A percentile compares a stretch with the other conserved stretches of the same genome.
Evolutionary conservation across 2,329 filamentous ascomycete species (phyloP).

Genomic region (Aspergillus melleus): DNA sequence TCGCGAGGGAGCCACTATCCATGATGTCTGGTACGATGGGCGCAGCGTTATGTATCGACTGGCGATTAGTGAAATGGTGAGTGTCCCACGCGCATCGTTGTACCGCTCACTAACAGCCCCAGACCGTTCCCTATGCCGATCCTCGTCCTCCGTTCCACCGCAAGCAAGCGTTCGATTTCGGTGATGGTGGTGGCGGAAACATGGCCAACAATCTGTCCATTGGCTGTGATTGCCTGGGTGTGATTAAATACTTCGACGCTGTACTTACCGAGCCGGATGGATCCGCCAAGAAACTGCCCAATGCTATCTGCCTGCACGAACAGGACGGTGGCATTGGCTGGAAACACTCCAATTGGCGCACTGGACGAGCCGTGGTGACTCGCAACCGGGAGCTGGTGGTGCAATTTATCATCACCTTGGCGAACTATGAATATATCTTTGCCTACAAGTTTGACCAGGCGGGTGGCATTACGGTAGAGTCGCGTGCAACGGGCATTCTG

Average conservation of each 20-base stretch:
- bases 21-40: conserved; percentile 68
- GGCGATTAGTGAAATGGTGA: conserved; percentile 67
- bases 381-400: conserved; percentile 63
- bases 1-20: conserved; percentile 68
- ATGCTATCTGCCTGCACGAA: conserved; percentile 66
- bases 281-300: conserved; percentile 56
- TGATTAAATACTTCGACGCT: conserved; percentile 65
- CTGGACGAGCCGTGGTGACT: conserved; percentile 60
- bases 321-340: conserved; percentile 66
- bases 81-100: too few species aligned
- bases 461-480: conserved; percentile 62
- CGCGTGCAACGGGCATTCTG: conserved; percentile 68
- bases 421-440: conserved; percentile 49
- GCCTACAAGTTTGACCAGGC: conserved; percentile 58
- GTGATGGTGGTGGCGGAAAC: conserved; percentile 66
- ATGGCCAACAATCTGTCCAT: conserved; percentile 66
- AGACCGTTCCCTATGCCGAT: conserved; percentile 64
- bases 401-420: conserved; percentile 66
- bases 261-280: conserved; percentile 57
- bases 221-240: conserved; percentile 55
- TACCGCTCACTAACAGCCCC: not conserved
- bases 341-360: conserved; percentile 70
- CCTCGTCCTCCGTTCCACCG: conserved; percentile 65
- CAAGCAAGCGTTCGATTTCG: conserved; percentile 72
- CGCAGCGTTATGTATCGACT: conserved; percentile 67